These are phyloP conservation scores for Penicillium parvum DNA, from an alignment of 495 filamentous ascomycete genomes.

Conservation along the genomic window DNA sequence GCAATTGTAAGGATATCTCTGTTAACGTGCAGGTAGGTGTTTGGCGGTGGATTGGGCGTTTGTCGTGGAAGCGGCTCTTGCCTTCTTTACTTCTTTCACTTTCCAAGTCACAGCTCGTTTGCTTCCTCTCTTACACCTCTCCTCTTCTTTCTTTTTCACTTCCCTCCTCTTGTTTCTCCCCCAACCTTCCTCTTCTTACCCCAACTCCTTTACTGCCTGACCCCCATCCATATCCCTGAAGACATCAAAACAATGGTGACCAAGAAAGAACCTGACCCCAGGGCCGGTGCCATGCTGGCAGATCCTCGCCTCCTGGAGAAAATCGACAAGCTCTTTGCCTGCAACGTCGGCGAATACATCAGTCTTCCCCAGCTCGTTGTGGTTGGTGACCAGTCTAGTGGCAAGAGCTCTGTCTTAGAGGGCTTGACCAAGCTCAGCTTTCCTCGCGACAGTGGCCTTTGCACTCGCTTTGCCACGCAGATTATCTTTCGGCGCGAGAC, in stretches of 20 bases:
- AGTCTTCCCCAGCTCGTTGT: conserved; percentile 38
- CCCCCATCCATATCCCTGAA: background rate
- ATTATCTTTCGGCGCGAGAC: conserved; percentile 42
- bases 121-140: no score
- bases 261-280: background rate
- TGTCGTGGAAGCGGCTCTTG: no score
- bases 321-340: conserved; percentile 42
- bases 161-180: no score
- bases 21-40: no score
- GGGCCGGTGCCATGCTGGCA: conserved; percentile 12
- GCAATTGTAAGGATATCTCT: no score
- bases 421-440: conserved; percentile 42
- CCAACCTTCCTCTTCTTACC: background rate
- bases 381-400: conserved; percentile 41
- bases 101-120: no score
- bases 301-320: conserved; percentile 34
- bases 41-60: no score
- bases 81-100: no score
- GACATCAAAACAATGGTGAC: background rate
- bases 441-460: conserved; percentile 39
- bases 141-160: no score
- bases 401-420: conserved; percentile 45
- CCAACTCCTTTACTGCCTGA: no score
- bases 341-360: conserved; percentile 39
- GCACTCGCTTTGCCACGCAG: conserved; percentile 46